These are phyloP conservation scores for Penicillium atrosanguineum DNA, from an alignment of 495 filamentous ascomycete species.

Conservation along the genomic window DNA sequence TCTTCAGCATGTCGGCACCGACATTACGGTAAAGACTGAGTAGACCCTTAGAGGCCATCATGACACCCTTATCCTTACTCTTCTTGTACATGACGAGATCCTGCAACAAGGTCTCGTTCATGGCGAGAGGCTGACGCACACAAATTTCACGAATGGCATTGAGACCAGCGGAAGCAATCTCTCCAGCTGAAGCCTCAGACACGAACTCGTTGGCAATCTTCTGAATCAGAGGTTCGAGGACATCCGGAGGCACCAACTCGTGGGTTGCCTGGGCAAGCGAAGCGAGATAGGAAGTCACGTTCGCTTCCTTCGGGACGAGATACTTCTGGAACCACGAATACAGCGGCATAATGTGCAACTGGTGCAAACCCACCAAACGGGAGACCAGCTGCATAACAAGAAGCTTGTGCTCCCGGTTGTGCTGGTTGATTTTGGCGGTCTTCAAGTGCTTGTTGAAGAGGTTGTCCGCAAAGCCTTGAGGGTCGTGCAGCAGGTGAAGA, in stretches of 20 bases:
- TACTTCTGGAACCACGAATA: constrained; percentile 87
- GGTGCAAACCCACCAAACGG: constrained; percentile 88
- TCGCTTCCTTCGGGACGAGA: constrained; percentile 83
- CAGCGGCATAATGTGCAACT: constrained; percentile 78
- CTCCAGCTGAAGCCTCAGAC: constrained; percentile 84
- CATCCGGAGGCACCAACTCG: constrained; percentile 88
- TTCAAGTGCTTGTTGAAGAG: constrained; percentile 91
- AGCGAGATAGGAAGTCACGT: constrained; percentile 91
- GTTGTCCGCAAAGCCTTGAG: constrained; percentile 89
- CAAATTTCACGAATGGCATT: constrained; percentile 96
- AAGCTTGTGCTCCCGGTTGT: constrained; percentile 83
- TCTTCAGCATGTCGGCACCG: constrained; percentile 82
- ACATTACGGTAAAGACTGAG: constrained; percentile 88
- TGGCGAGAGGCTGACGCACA: constrained; percentile 85
- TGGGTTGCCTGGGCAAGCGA: constrained; percentile 90
- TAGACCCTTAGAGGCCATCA: constrained; percentile 94
- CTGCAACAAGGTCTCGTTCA: constrained; percentile 93
- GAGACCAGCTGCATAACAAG: constrained; percentile 85
- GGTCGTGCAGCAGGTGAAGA: constrained; percentile 93
- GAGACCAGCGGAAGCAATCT: constrained; percentile 89
- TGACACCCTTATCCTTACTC: constrained; percentile 95
- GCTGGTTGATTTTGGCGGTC: constrained; percentile 75
- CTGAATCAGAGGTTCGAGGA: constrained; percentile 82
- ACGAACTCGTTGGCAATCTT: constrained; percentile 99
- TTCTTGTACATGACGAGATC: constrained; percentile 95